Evolutionary conservation across 768 basidiomycete genomes (phyloP), one percentile per base, ranked within the genome.

Genomic region (Tylopilus plumbeoviolaceoides): DNA sequence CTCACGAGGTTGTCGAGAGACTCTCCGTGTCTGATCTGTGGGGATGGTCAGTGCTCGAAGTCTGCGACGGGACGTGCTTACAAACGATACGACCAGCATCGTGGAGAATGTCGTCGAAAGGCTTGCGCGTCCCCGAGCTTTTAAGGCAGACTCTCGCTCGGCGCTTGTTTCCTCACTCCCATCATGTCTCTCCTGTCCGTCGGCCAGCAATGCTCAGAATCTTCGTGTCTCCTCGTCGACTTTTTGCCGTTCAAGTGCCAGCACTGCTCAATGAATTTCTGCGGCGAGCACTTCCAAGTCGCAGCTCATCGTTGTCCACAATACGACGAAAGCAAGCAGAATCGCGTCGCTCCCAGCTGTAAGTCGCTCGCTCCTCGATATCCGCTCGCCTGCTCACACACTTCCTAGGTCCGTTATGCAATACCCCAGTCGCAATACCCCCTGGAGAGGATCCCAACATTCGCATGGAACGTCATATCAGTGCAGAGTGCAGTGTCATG

Each of bases 211-310:
- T 93, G 91, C 70, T 81, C 85, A 14, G 75, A 81, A 47, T 65
- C 78, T 0, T 70, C 79, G 1, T 93, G 91, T 70, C 69, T 76
- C 27, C 78, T 88, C 56, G 78, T 91, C 63, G 91, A 93, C 73
- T 92, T 91, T 59, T 74, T 93, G 11, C 90, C 91, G 0, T 87
- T 92, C 77, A 87, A 85, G 70, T 94, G 91, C 67, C 84, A 88
- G 46, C 88, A 91, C 61, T 94, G 91, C 67, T 63, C 75, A 14
- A 67, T 76, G 15, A 74, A 76, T 0, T 93, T 83, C 72, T 94
- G 91, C 60, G 81, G 82, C 39, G 86, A 90, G 12, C 91, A 94
- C 63, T 92, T 85, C 72, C 79, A 78, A 55, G 86, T 85, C 12
- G 72, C 78, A 17, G 76, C 76, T 2, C 91, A 93, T 62, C 72